Evolutionary conservation across 331 rosid genomes (phyloP).

Genomic region (Pyracantha coccinea): DNA sequence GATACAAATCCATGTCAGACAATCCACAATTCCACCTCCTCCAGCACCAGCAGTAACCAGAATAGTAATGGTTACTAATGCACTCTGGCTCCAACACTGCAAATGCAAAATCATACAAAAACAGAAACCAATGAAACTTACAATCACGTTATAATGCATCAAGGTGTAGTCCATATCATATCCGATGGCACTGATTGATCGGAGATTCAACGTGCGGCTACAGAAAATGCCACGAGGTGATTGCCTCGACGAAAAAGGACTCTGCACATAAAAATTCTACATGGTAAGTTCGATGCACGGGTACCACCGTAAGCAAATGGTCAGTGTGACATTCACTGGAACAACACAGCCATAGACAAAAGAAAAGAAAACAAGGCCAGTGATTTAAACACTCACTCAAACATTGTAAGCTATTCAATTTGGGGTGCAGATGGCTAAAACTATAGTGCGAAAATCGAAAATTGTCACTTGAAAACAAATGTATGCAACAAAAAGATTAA

Average conservation of each 20-base stretch:
- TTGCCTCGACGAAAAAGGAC: constrained; percentile 66
- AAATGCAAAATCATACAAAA: neutral
- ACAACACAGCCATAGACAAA: neutral
- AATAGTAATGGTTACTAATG: neutral
- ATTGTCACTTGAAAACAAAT: neutral
- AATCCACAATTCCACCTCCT: constrained; percentile 1
- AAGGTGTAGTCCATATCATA: constrained; percentile 98
- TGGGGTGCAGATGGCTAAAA: too few species aligned
- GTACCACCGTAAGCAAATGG: neutral
- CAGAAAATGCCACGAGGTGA: constrained; percentile 92
- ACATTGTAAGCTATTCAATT: too few species aligned
- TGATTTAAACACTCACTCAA: neutral
- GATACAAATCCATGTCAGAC: constrained; percentile 11
- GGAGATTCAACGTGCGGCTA: constrained; percentile 86
- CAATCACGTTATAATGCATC: constrained; percentile 92
- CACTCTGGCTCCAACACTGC: neutral
- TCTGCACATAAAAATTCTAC: constrained; percentile 35
- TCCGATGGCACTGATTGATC: constrained; percentile 96
- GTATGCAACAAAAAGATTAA: constrained; percentile 5
- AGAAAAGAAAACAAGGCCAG: neutral
- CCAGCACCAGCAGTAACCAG: neutral
- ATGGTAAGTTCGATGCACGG: neutral
- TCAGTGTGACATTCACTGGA: neutral
- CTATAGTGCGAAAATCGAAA: too few species aligned
- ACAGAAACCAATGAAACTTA: constrained; percentile 18